Conservation (phyloP, 371 early-diverging fungal genomes). For the Mortierella polycephala region DNA sequence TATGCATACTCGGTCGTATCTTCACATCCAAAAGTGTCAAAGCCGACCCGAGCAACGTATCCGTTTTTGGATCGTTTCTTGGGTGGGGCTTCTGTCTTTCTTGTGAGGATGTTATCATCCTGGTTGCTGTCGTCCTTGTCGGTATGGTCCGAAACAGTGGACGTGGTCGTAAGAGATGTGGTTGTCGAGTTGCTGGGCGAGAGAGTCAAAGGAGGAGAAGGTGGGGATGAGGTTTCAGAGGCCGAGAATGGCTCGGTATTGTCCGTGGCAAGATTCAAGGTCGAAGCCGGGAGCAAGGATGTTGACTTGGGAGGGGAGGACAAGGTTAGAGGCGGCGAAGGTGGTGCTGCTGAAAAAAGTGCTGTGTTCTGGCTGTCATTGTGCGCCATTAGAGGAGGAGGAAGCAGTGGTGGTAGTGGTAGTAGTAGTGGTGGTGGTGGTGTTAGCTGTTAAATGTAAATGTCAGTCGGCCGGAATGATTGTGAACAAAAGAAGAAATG, state of each 20-base stretch:
- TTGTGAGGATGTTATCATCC: not conserved
- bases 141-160: not conserved
- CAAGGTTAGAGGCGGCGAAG: constrained; percentile 1
- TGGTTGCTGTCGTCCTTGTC: not conserved
- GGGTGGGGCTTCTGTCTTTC: constrained; percentile 27
- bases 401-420: not conserved
- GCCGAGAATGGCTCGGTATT: not conserved
- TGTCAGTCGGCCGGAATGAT: not conserved
- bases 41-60: constrained; percentile 65
- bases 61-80: constrained; percentile 47
- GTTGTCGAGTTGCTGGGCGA: constrained; percentile 30
- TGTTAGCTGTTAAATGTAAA: not conserved
- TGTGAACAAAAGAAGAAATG: not conserved
- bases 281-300: not conserved
- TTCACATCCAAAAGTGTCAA: constrained; percentile 67
- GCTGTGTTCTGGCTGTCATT: not conserved
- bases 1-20: constrained; percentile 63
- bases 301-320: not conserved
- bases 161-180: constrained; percentile 14
- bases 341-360: not conserved
- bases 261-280: not conserved
- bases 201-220: constrained; percentile 3
- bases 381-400: constrained; percentile 4
- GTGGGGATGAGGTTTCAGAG: not conserved
- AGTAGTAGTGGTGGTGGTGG: not conserved